A percentile compares a stretch with the other conserved stretches of the same genome.
Evolutionary conservation across 805 yeast species (phyloP).

Genomic region (Myxozyma monticola): DNA sequence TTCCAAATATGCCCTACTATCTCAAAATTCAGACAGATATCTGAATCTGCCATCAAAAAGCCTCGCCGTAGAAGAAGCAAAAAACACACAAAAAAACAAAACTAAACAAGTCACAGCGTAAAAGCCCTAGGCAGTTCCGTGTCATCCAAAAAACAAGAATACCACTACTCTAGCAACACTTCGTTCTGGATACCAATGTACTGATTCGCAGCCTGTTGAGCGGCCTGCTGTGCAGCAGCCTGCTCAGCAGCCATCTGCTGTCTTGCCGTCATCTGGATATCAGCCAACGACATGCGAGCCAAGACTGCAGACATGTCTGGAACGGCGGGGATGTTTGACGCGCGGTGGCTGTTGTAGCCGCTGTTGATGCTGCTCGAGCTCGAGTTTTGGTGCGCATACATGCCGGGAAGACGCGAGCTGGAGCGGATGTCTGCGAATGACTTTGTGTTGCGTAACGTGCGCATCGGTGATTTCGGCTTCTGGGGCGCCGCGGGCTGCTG

Average conservation of each 20-base stretch:
- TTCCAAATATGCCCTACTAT: no score
- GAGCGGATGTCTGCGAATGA: constrained; percentile 41
- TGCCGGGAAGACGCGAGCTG: constrained; percentile 20
- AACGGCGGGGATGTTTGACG: constrained; percentile 18
- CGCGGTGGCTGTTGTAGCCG: constrained; percentile 1
- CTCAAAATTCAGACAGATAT: no score
- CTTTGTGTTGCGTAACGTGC: constrained; percentile 32
- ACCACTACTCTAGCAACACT: constrained; percentile 17
- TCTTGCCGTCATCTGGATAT: constrained; percentile 12
- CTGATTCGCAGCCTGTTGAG: neutral
- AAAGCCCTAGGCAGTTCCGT: no score
- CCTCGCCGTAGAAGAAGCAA: no score
- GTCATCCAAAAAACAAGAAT: no score
- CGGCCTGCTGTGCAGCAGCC: neutral
- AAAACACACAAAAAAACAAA: neutral
- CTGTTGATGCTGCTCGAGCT: constrained; percentile 15
- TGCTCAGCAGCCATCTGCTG: constrained; percentile 12
- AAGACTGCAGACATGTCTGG: constrained; percentile 19
- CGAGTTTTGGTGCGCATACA: constrained; percentile 22
- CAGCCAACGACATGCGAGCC: constrained; percentile 16
- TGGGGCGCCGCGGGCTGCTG: neutral
- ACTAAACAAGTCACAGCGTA: neutral
- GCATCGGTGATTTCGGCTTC: constrained; percentile 16
- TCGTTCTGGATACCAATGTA: constrained; percentile 13
- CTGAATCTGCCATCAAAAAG: no score